Base-by-base conservation (phyloP, 2,329 filamentous ascomycete genomes). In the Fusarium acutatum region DNA sequence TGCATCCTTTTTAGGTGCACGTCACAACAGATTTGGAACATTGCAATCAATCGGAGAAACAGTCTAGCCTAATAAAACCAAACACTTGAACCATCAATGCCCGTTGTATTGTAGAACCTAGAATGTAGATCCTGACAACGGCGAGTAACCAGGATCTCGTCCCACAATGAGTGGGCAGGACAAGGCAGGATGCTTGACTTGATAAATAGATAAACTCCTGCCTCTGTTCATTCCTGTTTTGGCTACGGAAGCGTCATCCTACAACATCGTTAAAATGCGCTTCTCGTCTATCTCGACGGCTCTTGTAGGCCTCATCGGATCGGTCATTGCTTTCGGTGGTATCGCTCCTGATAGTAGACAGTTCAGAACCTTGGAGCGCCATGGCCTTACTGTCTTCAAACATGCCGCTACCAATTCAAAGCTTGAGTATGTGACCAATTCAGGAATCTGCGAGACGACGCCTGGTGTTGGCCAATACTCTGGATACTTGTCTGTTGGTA, bases 391-490 rank as follows among this genome's bases (percentile, higher is more conserved):
- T 35, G 64, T 60, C 6, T 78, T 78, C 38, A 49, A 69, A n/a
- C 75, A 74, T 28, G 67, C 59, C n/a, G 67, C 67, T 8, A 78
- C 77, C 13, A 22, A 58, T 18, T 69, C 71, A n/a, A 70, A 64
- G 50, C 74, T 78, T 9, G 75, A 78, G 22, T 78, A 75, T 59
- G 67, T 72, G 24, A 73, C 69, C 54, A 77, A 78, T 43, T 78
- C 77, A 28, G 91, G 82, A 80, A 84, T 79, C 88, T 91, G 73
- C 83, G 88, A 76, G 89, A 91, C 81, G 58, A 86, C 73, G 79
- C 85, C 59, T 83, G 92, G 82, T 83, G 90, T 83, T 87, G 92
- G 82, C 88, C 91, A 82, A 81, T 92, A 90, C 79, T 86, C 89
- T 14, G 91, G 91, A 71, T 91, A 92, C 81, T 87, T 93, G 84